Percentiles rank a stretch among this genome's conserved stretches.
Conservation (phyloP, 352 stramenopile genomes). For the Pythium periplocum region DNA sequence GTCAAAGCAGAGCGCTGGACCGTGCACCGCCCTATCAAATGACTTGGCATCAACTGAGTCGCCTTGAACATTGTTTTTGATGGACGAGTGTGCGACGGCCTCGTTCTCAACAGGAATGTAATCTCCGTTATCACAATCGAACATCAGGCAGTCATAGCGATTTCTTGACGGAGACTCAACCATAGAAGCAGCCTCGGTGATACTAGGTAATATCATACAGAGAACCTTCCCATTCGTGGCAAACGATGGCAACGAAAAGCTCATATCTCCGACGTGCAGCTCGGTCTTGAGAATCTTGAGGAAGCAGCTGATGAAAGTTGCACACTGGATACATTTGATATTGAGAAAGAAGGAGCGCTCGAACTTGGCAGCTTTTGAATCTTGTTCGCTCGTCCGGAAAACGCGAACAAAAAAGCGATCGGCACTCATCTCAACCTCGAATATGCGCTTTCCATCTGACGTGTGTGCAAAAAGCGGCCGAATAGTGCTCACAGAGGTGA, state of each 20-base stretch:
- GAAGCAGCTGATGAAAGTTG: slow-evolving; percentile 29
- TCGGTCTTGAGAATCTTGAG: slow-evolving; percentile 30
- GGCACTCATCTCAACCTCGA: slow-evolving; percentile 39
- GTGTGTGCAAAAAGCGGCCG: slow-evolving; percentile 31
- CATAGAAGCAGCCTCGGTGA: slow-evolving; percentile 2
- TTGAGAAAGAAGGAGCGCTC: slow-evolving; percentile 31
- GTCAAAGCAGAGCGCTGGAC: slow-evolving; percentile 40
- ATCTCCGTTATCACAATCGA: slow-evolving; percentile 41
- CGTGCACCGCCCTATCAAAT: slow-evolving; percentile 20
- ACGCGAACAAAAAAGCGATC: slow-evolving; percentile 33
- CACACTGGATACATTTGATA: slow-evolving; percentile 30
- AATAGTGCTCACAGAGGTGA: slow-evolving; percentile 4
- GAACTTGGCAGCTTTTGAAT: slow-evolving; percentile 6
- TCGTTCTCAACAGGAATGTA: slow-evolving; percentile 1
- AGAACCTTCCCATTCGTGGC: slow-evolving; percentile 35
- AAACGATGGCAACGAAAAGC: slow-evolving; percentile 24
- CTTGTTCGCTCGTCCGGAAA: slow-evolving; percentile 19
- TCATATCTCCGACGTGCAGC: slow-evolving; percentile 14
- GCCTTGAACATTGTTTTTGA: too few species aligned
- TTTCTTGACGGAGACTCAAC: not conserved
- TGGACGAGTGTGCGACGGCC: too few species aligned
- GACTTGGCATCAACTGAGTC: slow-evolving; percentile 9
- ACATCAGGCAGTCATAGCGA: slow-evolving; percentile 34
- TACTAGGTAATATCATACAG: slow-evolving; percentile 23
- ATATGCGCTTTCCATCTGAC: slow-evolving; percentile 49